phyloP scores from a whole-genome alignment of 192 early-diverging fungal species.

The Rhizoclosmatium sp. region DNA sequence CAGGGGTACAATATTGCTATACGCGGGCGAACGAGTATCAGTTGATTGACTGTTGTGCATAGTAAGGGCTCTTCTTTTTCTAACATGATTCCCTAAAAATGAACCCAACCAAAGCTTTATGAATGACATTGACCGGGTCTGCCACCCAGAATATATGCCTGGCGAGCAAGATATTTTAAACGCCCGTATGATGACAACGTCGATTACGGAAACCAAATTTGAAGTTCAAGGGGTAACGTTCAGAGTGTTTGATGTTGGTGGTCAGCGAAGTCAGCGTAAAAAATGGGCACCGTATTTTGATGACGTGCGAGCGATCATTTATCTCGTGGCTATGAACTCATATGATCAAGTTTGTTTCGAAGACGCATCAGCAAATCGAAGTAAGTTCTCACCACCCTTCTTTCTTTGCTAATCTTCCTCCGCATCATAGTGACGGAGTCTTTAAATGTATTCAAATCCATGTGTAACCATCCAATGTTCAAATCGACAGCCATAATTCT shows the following conservation, averaged over 20 bases:
- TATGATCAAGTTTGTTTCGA: slow-evolving; percentile 70
- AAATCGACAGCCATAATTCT: slow-evolving; percentile 63
- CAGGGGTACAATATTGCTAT: slow-evolving; percentile 50
- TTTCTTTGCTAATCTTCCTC: neutral
- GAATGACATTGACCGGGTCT: slow-evolving; percentile 55
- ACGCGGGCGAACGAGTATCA: slow-evolving; percentile 52
- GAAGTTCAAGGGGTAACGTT: slow-evolving; percentile 58
- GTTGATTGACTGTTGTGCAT: slow-evolving; percentile 56
- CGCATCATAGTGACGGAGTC: slow-evolving; percentile 44
- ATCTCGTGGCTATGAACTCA: slow-evolving; percentile 65
- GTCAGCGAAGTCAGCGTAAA: slow-evolving; percentile 66
- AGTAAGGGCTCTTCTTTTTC: slow-evolving; percentile 39
- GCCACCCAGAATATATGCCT: slow-evolving; percentile 62
- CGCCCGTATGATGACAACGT: slow-evolving; percentile 72
- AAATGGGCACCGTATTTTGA: slow-evolving; percentile 77
- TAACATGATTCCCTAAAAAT: neutral
- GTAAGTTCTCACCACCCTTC: slow-evolving; percentile 29
- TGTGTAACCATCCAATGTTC: slow-evolving; percentile 55
- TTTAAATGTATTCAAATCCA: slow-evolving; percentile 49
- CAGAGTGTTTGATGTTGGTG: slow-evolving; percentile 74
- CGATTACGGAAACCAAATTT: slow-evolving; percentile 74
- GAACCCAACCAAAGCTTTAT: slow-evolving; percentile 39
- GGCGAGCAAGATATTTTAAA: slow-evolving; percentile 74
- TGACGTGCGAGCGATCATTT: slow-evolving; percentile 70
- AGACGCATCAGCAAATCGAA: slow-evolving; percentile 60